phyloP scores from a whole-genome alignment of 176 grass and related monocot species.

The Pharus latifolius region DNA sequence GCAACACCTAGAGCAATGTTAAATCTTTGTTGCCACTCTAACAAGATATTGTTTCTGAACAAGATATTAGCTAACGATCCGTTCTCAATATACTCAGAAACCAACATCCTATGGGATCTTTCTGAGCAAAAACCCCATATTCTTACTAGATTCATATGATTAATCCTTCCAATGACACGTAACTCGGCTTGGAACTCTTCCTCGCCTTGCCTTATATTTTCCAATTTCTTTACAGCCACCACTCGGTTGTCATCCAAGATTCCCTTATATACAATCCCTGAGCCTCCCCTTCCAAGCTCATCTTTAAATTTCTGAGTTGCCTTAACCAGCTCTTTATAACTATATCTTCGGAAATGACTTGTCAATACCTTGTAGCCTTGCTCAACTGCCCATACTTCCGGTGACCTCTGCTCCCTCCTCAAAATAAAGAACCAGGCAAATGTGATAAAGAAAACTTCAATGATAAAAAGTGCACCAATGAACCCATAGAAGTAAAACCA shows the following conservation, averaged over 20 bases:
- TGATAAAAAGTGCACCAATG: conserved; percentile 10
- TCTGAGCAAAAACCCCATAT: conserved; percentile 37
- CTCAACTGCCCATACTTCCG: neutral
- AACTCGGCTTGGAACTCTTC: conserved; percentile 7
- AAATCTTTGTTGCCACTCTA: conserved; percentile 24
- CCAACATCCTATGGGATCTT: conserved; percentile 14
- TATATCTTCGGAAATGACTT: conserved; percentile 32
- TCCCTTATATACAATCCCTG: conserved; percentile 6
- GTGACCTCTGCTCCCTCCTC: neutral
- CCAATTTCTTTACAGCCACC: neutral
- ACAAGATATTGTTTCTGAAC: conserved; percentile 5
- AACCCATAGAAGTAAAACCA: conserved; percentile 42
- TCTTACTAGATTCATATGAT: conserved; percentile 24
- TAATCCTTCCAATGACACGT: conserved; percentile 1
- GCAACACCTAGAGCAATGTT: conserved; percentile 10
- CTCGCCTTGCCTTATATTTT: neutral
- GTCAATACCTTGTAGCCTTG: conserved; percentile 22
- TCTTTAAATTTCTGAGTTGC: neutral
- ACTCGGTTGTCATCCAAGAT: neutral
- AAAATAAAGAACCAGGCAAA: conserved; percentile 22
- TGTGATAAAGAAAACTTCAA: conserved; percentile 25
- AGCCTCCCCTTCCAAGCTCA: conserved; percentile 18
- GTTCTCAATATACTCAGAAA: conserved; percentile 30
- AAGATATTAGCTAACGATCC: conserved; percentile 26
- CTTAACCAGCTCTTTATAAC: neutral